Evolutionary conservation across 176 grass and related monocot species (phyloP), one percentile per base, ranked within the genome.

Genomic region (Triticum dicoccoides): DNA sequence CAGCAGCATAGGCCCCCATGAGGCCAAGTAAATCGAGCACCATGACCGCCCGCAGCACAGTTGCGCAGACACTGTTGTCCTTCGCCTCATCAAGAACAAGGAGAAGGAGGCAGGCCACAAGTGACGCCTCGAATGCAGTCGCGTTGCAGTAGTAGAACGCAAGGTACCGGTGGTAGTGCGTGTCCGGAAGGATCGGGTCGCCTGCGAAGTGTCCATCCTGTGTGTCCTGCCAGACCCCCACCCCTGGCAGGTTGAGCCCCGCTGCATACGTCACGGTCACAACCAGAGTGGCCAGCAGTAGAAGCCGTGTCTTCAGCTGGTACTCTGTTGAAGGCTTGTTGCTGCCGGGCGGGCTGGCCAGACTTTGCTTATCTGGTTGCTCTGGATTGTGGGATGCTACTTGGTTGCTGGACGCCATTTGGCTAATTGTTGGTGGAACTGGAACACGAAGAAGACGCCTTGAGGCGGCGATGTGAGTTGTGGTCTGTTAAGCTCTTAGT

Each of bases 61-160:
- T 17, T 24, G 20, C 9, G 32, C 78, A 39, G 38, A 11, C 4
- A 44, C 10, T 39, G 20, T 11, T 37, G 20, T 62, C 6, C 20
- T 44, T 44, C 42, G 42, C 42, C 42, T 44, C 42, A 44, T 44
- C 42, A 44, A 63, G 70, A 18, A 89, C n/a, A 5, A 89, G 69
- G 20, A 85, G 77, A 33, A 92, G 63, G 35, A 92, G 80, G 66
- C 61, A 47, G 1, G 81, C 83, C 20, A 85, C 77, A 0, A 89
- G 77, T 21, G 88, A 89, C 0, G 83, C 77, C 0, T 61, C 83
- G 35, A 89, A 93, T 3, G 88, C 76, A 0, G 86, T 88, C 0
- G 85, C 91, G 3, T 93, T 93, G 81, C 77, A 90, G 79, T 93
- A 93, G 79, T 73, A 93, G 81, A 93, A 93, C 5, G 44, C 8